Conservation (phyloP, 805 yeast genomes). For the Spencermartinsiella europaea region DNA sequence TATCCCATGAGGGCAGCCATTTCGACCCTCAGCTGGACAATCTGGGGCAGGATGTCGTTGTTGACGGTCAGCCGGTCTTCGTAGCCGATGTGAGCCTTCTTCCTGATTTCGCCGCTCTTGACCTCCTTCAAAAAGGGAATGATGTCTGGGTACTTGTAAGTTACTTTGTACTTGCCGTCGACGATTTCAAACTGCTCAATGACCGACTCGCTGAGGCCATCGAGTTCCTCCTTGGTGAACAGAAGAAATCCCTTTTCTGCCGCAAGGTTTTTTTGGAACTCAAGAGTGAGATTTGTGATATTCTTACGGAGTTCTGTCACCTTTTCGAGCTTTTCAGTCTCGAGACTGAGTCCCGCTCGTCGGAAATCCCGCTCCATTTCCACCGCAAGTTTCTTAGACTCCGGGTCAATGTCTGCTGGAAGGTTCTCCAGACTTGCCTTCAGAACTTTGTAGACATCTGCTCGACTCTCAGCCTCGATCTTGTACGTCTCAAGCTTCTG, state of each 20-base stretch:
- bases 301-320: slow-evolving; percentile 55
- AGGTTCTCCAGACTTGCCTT: slow-evolving; percentile 43
- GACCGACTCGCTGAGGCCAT: slow-evolving; percentile 67
- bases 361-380: slow-evolving; percentile 53
- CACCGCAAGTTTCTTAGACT: slow-evolving; percentile 30
- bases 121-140: slow-evolving; percentile 77
- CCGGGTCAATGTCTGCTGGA: slow-evolving; percentile 29
- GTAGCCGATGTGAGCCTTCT: slow-evolving; percentile 57
- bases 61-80: slow-evolving; percentile 61
- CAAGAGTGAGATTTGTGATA: slow-evolving; percentile 50
- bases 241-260: slow-evolving; percentile 60
- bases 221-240: slow-evolving; percentile 60
- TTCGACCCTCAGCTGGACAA: slow-evolving; percentile 57
- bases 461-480: slow-evolving; percentile 62
- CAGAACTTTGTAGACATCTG: slow-evolving; percentile 58
- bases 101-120: slow-evolving; percentile 56
- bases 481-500: slow-evolving; percentile 49
- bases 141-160: slow-evolving; percentile 77
- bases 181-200: slow-evolving; percentile 44
- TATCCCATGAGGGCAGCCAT: slow-evolving; percentile 64
- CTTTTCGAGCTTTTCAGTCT: slow-evolving; percentile 48
- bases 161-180: slow-evolving; percentile 52
- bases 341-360: slow-evolving; percentile 64
- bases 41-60: slow-evolving; percentile 52
- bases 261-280: slow-evolving; percentile 61